A percentile compares a stretch with the other conserved stretches of the same genome.
phyloP scores from a whole-genome alignment of 1,284 basidiomycete genomes.

The Trametes pubescens region DNA sequence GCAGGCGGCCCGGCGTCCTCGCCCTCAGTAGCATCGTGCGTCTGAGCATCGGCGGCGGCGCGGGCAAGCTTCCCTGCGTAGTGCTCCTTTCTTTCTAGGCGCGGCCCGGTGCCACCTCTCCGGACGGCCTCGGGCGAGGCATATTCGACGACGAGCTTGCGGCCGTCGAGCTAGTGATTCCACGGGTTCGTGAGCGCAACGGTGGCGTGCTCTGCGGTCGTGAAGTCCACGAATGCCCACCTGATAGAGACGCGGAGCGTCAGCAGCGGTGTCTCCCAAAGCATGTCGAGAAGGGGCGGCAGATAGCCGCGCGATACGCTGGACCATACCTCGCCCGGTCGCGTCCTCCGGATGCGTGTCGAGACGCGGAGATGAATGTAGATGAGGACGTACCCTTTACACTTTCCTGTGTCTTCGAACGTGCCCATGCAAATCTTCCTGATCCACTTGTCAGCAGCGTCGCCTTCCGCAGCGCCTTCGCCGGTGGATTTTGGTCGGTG shows the following conservation, averaged over 20 bases:
- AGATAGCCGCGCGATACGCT: neutral
- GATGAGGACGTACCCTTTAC: conserved; percentile 82
- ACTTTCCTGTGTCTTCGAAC: conserved; percentile 93
- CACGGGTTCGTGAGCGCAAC: conserved; percentile 83
- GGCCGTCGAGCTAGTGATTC: conserved; percentile 87
- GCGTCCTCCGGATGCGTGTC: neutral
- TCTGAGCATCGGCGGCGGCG: neutral
- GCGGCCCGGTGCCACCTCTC: conserved; percentile 57
- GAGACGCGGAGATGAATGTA: neutral
- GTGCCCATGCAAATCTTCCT: conserved; percentile 93
- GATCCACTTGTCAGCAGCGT: conserved; percentile 61
- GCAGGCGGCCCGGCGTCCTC: conserved; percentile 21
- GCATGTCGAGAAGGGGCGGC: neutral
- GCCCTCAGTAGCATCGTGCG: conserved; percentile 12
- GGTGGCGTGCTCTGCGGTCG: conserved; percentile 81
- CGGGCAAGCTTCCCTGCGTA: conserved; percentile 22
- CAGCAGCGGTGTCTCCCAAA: neutral
- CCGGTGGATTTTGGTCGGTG: conserved; percentile 51
- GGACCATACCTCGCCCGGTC: neutral
- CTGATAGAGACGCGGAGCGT: conserved; percentile 50
- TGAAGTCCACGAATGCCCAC: conserved; percentile 96
- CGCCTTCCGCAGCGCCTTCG: neutral
- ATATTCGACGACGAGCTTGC: conserved; percentile 89
- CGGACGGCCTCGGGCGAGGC: conserved; percentile 87
- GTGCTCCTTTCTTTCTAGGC: conserved; percentile 34